Base-by-base conservation (phyloP, 495 filamentous ascomycete genomes). In the Aspergillus steynii region DNA sequence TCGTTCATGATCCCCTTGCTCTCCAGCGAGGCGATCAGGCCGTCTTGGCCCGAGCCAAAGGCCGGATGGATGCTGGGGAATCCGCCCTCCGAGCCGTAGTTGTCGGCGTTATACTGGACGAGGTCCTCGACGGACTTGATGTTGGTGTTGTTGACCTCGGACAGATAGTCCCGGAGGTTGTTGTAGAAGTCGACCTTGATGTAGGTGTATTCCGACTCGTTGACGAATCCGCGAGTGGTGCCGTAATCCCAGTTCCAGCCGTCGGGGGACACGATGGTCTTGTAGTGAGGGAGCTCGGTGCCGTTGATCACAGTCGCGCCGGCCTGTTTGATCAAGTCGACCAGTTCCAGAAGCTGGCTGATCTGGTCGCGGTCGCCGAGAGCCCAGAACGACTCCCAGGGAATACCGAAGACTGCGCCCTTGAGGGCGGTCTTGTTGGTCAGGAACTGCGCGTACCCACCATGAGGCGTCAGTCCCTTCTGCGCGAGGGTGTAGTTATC, bases 161-260 rank as follows among this genome's bases (percentile, higher is more conserved):
- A 71, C 9, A 92, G 81, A 64, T 92, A 92, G 25, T 74, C 69
- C 48, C 74, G 74, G 63, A 92, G 85, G 74, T 90, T 84, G 74
- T 90, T 90, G 77, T 91, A 91, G 69, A 91, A 90, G 63, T 92
- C 89, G 7, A 87, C 85, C 68, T 90, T 91, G 60, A 91, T 79
- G 56, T 85, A 83, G 5, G 83, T 87, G 74, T 86, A 91, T 65
- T 90, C 89, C 15, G 84, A 88, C 68, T 90, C 83, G 64, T 91
- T 89, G 29, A 85, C 74, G 62, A 74, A 86, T 8, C 88, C 87
- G 5, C 86, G 82, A 3, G 76, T 83, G 32, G 77, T 78, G 15
- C 85, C 87, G 56, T 86, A 89, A 65, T 90, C 86, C 89, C 89
- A 91, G 74, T 90, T 80, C 87, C 86, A 91, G 50, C 84, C 86